Conservation (phyloP, 2,329 filamentous ascomycete species). For the Aspergillus tubingensis region DNA sequence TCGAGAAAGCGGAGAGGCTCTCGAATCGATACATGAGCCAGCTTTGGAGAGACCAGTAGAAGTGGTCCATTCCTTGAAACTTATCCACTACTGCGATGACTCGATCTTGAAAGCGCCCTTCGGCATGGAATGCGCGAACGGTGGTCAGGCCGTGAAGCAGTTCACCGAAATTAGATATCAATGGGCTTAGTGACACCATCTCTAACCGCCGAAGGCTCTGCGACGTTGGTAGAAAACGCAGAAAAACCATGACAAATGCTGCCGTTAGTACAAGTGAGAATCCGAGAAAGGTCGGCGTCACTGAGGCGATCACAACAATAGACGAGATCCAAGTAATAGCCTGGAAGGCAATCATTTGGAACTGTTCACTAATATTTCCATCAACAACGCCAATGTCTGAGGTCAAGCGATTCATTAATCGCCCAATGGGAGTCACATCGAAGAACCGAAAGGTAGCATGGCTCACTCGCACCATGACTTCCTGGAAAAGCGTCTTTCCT, state of each 20-base stretch:
- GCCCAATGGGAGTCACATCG: slow-evolving; percentile 83
- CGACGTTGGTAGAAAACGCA: slow-evolving; percentile 76
- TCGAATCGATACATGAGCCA: slow-evolving; percentile 85
- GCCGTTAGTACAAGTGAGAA: slow-evolving; percentile 69
- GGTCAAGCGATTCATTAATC: slow-evolving; percentile 89
- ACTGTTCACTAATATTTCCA: slow-evolving; percentile 75
- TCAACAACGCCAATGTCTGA: slow-evolving; percentile 89
- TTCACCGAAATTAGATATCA: slow-evolving; percentile 91
- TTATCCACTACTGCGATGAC: slow-evolving; percentile 81
- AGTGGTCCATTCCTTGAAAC: slow-evolving; percentile 94
- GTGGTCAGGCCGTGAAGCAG: slow-evolving; percentile 83
- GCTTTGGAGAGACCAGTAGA: slow-evolving; percentile 85
- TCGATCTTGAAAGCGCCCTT: slow-evolving; percentile 75
- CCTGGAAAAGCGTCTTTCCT: slow-evolving; percentile 71
- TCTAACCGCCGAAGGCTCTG: slow-evolving; percentile 81
- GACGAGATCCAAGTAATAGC: slow-evolving; percentile 71
- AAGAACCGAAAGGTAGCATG: slow-evolving; percentile 86
- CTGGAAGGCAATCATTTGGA: slow-evolving; percentile 71
- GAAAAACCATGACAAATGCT: slow-evolving; percentile 72
- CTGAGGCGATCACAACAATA: slow-evolving; percentile 74
- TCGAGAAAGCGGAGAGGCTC: slow-evolving; percentile 69
- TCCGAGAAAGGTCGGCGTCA: slow-evolving; percentile 74
- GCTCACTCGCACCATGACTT: slow-evolving; percentile 72
- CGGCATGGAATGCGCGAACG: slow-evolving; percentile 78
- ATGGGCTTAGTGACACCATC: slow-evolving; percentile 83